Evolutionary conservation across 2,329 filamentous ascomycete species (phyloP).

Genomic region (Onygenales sp.): DNA sequence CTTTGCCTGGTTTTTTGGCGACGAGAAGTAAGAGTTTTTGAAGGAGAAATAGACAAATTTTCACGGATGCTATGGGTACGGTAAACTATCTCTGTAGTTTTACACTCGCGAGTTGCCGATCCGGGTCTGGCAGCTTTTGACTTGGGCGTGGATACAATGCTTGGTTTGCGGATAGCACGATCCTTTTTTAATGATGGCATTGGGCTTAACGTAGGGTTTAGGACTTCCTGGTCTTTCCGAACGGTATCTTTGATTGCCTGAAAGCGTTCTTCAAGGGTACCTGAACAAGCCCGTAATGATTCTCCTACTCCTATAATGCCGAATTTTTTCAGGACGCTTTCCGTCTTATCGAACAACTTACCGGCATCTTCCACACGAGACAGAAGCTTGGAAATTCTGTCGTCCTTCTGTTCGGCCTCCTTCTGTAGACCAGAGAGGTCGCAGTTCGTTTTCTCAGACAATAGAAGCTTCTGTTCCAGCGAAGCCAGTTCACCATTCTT

Average conservation of each 20-base stretch:
- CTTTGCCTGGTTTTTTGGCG: background rate
- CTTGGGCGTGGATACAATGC: background rate
- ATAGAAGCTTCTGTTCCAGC: constrained; percentile 1
- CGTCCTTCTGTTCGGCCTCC: background rate
- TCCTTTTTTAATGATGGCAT: too few relatives aligned
- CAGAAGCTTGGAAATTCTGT: background rate
- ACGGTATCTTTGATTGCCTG: background rate
- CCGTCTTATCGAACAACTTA: constrained; percentile 7
- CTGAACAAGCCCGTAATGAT: constrained; percentile 13
- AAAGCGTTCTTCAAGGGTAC: constrained; percentile 13
- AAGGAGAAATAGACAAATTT: constrained; percentile 5
- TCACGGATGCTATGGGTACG: constrained; percentile 7
- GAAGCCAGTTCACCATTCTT: constrained; percentile 4
- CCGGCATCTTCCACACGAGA: background rate
- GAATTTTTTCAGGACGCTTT: constrained; percentile 13
- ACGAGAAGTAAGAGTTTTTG: background rate
- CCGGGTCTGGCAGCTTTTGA: background rate
- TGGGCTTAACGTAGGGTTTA: too few relatives aligned
- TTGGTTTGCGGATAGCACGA: constrained; percentile 1
- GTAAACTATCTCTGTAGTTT: constrained; percentile 9
- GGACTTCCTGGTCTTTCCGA: too few relatives aligned
- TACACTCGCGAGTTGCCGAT: constrained; percentile 2
- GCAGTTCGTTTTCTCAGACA: background rate
- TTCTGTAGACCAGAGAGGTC: background rate
- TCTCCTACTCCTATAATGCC: constrained; percentile 11